These are phyloP conservation scores for Candida insectalens DNA, from an alignment of 805 yeast species.

Conservation along the genomic window DNA sequence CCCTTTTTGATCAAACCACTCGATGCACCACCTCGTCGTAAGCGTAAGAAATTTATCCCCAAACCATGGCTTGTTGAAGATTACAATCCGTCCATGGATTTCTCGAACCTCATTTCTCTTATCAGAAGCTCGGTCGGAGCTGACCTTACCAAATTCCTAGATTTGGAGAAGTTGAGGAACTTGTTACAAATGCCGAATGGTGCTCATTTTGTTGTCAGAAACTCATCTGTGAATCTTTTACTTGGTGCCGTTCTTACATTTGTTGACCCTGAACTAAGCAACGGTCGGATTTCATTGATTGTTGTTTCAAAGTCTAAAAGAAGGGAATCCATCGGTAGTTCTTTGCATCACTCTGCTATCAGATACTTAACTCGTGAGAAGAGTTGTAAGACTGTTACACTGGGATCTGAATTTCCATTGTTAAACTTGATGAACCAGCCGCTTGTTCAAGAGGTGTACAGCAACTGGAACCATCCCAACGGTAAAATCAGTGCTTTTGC, in stretches of 20 bases:
- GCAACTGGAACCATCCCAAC: constrained; percentile 9
- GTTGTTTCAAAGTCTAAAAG: constrained; percentile 46
- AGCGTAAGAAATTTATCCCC: constrained; percentile 10
- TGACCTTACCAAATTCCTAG: constrained; percentile 4
- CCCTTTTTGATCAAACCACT: no score
- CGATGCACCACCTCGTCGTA: not conserved
- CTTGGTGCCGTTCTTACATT: constrained; percentile 49
- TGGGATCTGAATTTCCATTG: constrained; percentile 42
- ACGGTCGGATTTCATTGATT: constrained; percentile 37
- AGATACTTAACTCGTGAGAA: constrained; percentile 36
- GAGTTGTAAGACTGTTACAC: constrained; percentile 27
- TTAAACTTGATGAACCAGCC: constrained; percentile 5
- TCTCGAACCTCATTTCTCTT: constrained; percentile 35
- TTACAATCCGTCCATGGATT: constrained; percentile 39
- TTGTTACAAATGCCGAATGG: constrained; percentile 15
- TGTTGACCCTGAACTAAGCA: constrained; percentile 27
- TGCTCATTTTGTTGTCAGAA: constrained; percentile 45
- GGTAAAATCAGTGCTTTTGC: constrained; percentile 5
- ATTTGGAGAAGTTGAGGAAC: constrained; percentile 7
- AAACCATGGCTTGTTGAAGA: constrained; percentile 50
- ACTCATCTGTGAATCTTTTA: constrained; percentile 42
- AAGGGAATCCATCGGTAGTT: constrained; percentile 44
- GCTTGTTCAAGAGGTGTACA: constrained; percentile 7
- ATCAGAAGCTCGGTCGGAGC: constrained; percentile 28
- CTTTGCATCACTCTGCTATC: constrained; percentile 42